Percentiles rank a stretch among this genome's conserved stretches.
These are phyloP conservation scores for Strobilomyces echinocephalus DNA, from an alignment of 768 basidiomycete species.

Conservation along the genomic window DNA sequence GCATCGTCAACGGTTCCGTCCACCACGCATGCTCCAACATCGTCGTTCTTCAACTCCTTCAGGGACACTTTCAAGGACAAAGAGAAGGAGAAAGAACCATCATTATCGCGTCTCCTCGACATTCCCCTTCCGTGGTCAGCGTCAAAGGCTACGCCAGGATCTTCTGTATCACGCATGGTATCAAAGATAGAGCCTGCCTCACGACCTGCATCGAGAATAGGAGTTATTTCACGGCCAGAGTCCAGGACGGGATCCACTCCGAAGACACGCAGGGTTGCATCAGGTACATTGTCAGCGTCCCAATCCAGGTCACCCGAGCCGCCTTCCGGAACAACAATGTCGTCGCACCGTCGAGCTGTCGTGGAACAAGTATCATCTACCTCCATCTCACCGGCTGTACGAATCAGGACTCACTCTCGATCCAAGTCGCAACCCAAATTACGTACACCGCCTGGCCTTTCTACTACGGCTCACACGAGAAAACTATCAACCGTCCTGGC, in stretches of 20 bases:
- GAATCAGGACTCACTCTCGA: constrained; percentile 19
- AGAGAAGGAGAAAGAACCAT: constrained; percentile 28
- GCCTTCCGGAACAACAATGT: neutral
- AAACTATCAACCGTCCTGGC: constrained; percentile 29
- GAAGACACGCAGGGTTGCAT: neutral
- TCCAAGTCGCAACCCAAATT: constrained; percentile 37
- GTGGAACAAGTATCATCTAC: neutral
- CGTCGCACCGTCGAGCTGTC: neutral
- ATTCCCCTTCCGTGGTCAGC: constrained; percentile 34
- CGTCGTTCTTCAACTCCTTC: constrained; percentile 21
- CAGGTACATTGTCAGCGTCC: neutral
- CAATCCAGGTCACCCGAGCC: neutral
- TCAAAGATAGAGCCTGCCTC: constrained; percentile 15
- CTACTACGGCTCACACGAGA: constrained; percentile 13
- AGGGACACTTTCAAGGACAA: constrained; percentile 19
- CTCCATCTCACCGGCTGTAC: neutral
- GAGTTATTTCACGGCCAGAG: constrained; percentile 7
- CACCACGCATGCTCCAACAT: constrained; percentile 11
- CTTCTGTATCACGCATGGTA: constrained; percentile 13
- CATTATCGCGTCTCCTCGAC: constrained; percentile 29
- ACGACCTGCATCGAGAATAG: constrained; percentile 19
- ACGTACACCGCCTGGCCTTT: constrained; percentile 4
- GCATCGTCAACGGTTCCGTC: constrained; percentile 22
- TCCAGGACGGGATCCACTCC: constrained; percentile 13
- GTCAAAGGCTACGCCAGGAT: constrained; percentile 12